Base-by-base conservation (phyloP, 306 rosid genomes). In the Vigna mungo region DNA sequence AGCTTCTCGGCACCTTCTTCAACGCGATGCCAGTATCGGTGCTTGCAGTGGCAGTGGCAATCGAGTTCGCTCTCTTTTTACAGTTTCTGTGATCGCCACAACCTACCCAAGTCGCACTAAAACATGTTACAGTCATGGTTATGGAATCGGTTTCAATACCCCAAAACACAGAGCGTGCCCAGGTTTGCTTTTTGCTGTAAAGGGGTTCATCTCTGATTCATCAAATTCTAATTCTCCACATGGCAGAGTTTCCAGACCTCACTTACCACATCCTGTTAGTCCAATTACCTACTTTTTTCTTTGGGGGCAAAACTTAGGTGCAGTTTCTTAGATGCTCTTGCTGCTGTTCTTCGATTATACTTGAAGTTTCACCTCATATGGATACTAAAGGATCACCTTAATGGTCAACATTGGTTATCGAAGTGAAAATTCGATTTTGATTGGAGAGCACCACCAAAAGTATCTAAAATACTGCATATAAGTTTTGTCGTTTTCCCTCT, bases 151-250 rank as follows among this genome's bases (percentile, higher is more conserved):
- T 64, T 77, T 76, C 11, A 75, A 65, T 80, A 49, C 48, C 72
- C 82, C 27, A 1, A n/a, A 58, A 61, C 41, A 32, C 75, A 82
- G 51, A 76, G 66, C 75, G 32, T 79, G 56, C 41, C 77, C 84
- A 20, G 72, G 78, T 56, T 79, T 72, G 25, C 72, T 52, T 53
- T 73, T 27, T 71, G 2, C 81, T n/a, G 52, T 85, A 9, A 85
- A 82, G 69, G 84, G 84, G 8, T 85, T 82, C 71, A 83, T 85
- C 75, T 79, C 84, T 25, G 84, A 85, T 71, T 66, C 86, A n/a
- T 75, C 88, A 36, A 12, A 69, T 30, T 84, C 85, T 30, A 62
- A 20, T 71, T 20, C 84, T 2, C 23, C 39, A 54, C 39, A 43
- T 49, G 56, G 78, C 71, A 76, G 84, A 75, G 84, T 79, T 23